Conservation (phyloP, 2,329 filamentous ascomycete species). For the Nothophoma quercina region DNA sequence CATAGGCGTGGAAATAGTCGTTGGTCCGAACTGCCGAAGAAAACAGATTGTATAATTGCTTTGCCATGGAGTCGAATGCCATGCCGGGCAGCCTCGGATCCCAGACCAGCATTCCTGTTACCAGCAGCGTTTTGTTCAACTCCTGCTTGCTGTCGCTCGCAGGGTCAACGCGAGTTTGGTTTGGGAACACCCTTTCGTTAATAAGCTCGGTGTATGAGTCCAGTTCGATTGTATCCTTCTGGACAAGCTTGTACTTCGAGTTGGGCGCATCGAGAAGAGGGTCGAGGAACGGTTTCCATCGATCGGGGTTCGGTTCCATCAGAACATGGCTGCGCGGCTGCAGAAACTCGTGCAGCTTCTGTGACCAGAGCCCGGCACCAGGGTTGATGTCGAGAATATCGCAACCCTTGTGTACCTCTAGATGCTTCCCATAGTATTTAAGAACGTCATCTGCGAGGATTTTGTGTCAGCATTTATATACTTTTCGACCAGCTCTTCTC, state of each 20-base stretch:
- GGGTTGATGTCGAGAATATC: slow-evolving; percentile 90
- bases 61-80: slow-evolving; percentile 64
- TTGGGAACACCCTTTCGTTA: slow-evolving; percentile 58
- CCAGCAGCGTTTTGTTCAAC: slow-evolving; percentile 76
- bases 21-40: slow-evolving; percentile 65
- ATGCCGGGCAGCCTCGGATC: slow-evolving; percentile 54
- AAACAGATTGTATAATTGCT: slow-evolving; percentile 69
- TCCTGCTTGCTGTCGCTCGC: slow-evolving; percentile 54
- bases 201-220: slow-evolving; percentile 61
- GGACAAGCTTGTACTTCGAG: slow-evolving; percentile 59
- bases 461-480: slow-evolving; percentile 16
- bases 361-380: slow-evolving; percentile 79
- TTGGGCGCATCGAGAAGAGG: slow-evolving; percentile 50
- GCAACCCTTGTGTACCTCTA: slow-evolving; percentile 76
- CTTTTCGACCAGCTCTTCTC: slow-evolving; percentile 1
- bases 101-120: slow-evolving; percentile 50
- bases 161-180: slow-evolving; percentile 58
- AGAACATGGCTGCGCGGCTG: slow-evolving; percentile 84
- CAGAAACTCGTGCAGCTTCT: slow-evolving; percentile 75
- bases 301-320: slow-evolving; percentile 71
- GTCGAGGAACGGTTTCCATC: slow-evolving; percentile 68
- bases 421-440: slow-evolving; percentile 70
- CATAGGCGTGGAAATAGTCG: slow-evolving; percentile 74
- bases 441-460: slow-evolving; percentile 69
- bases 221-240: slow-evolving; percentile 30